Evolutionary conservation across 306 rosid genomes (phyloP).

Genomic region (Oxytropis ochrocephala): DNA sequence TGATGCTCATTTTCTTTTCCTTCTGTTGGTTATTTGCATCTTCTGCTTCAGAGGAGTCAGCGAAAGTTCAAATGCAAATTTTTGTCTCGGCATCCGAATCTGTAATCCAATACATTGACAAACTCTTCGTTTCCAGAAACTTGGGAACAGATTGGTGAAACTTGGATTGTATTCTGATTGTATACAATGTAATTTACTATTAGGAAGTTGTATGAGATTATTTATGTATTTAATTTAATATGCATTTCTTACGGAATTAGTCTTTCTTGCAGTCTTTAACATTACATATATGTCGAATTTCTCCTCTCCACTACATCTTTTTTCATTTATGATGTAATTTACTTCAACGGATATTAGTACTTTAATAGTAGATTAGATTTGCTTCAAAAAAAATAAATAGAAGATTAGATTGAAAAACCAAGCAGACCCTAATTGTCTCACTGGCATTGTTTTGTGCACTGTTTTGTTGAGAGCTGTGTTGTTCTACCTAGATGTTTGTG

Average conservation of each 20-base stretch:
- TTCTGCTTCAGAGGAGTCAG: conserved; percentile 57
- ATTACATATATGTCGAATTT: no score
- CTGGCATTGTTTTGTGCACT: no score
- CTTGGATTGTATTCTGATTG: conserved; percentile 20
- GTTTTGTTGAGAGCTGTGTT: no score
- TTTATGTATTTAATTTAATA: not conserved
- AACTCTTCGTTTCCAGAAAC: conserved; percentile 65
- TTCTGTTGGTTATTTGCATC: not conserved
- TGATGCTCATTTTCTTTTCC: not conserved
- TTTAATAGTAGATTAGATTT: no score
- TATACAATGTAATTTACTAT: conserved; percentile 10
- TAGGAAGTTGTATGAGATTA: conserved; percentile 3
- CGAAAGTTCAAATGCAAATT: conserved; percentile 66
- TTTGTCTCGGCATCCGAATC: conserved; percentile 56
- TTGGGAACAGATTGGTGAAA: conserved; percentile 86
- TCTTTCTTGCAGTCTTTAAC: conserved; percentile 9
- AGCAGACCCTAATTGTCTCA: no score
- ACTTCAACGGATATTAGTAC: no score
- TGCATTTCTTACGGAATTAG: not conserved
- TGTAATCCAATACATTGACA: conserved; percentile 60
- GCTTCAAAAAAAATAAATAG: no score
- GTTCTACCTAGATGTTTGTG: no score
- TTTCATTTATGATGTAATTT: no score
- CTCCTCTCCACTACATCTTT: no score
- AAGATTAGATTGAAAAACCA: no score